A percentile compares a stretch with the other conserved stretches of the same genome.
phyloP scores from a whole-genome alignment of 2,329 filamentous ascomycete genomes.

The Epichloe amarillans region DNA sequence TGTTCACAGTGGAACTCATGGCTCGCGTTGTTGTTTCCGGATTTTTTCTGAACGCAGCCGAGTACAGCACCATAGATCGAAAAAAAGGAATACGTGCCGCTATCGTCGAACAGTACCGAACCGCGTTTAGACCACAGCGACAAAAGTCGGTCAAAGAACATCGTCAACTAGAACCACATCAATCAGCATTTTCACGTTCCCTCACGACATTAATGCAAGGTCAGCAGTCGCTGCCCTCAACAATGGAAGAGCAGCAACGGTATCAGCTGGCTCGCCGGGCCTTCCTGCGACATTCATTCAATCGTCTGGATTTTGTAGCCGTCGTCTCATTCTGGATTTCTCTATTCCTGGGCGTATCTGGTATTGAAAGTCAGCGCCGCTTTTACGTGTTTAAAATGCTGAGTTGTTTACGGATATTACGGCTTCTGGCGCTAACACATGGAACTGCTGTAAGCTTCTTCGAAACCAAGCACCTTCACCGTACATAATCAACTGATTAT shows the following conservation, averaged over 20 bases:
- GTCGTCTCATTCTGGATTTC: constrained; percentile 93
- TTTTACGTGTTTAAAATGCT: constrained; percentile 93
- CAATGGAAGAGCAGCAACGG: constrained; percentile 64
- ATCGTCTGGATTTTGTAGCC: constrained; percentile 86
- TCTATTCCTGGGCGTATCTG: constrained; percentile 58
- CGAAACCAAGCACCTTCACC: neutral
- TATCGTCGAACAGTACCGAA: constrained; percentile 60
- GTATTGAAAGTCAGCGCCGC: constrained; percentile 55
- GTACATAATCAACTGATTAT: constrained; percentile 5
- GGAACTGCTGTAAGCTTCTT: constrained; percentile 63
- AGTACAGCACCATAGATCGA: constrained; percentile 84
- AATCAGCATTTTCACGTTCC: constrained; percentile 58
- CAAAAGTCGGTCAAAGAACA: constrained; percentile 50
- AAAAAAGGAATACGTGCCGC: constrained; percentile 61
- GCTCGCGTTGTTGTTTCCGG: constrained; percentile 86
- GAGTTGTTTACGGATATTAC: constrained; percentile 82
- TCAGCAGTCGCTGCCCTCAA: constrained; percentile 42
- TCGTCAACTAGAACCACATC: constrained; percentile 32
- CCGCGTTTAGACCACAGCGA: constrained; percentile 70
- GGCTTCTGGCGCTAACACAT: constrained; percentile 81
- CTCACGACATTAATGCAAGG: constrained; percentile 69
- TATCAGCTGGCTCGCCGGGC: constrained; percentile 78
- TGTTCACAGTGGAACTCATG: constrained; percentile 79
- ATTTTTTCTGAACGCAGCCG: constrained; percentile 75
- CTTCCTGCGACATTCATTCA: constrained; percentile 90